Evolutionary conservation across 768 basidiomycete species (phyloP).

Genomic region (Pisolithus orientalis): DNA sequence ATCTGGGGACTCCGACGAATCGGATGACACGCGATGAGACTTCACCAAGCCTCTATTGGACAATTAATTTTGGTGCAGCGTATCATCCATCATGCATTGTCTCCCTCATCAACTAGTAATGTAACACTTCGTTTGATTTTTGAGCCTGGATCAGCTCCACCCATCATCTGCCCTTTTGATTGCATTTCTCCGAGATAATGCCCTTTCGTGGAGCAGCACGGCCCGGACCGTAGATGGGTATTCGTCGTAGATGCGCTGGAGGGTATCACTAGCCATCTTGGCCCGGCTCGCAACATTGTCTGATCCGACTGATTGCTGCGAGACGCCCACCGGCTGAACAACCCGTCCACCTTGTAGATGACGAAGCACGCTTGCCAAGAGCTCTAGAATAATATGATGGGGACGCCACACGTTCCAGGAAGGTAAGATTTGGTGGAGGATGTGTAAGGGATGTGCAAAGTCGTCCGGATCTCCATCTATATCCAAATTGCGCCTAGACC

Average conservation of each 20-base stretch:
- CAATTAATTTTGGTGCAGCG: constrained; percentile 7
- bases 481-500: constrained; percentile 8
- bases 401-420: constrained; percentile 62
- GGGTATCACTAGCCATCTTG: constrained; percentile 33
- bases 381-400: constrained; percentile 43
- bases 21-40: constrained; percentile 42
- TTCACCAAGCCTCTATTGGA: constrained; percentile 6
- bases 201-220: constrained; percentile 30
- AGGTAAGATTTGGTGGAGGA: constrained; percentile 59
- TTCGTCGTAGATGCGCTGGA: constrained; percentile 40
- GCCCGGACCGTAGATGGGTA: constrained; percentile 42
- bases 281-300: constrained; percentile 14
- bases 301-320: constrained; percentile 16
- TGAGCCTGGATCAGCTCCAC: constrained; percentile 15
- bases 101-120: constrained; percentile 18
- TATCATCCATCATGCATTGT: constrained; percentile 13
- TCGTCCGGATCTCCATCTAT: constrained; percentile 30
- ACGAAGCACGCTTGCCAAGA: constrained; percentile 41
- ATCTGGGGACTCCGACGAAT: constrained; percentile 64
- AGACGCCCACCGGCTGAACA: constrained; percentile 35
- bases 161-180: constrained; percentile 5
- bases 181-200: constrained; percentile 20
- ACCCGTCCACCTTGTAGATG: constrained; percentile 46
- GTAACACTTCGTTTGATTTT: constrained; percentile 13
- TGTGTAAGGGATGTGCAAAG: constrained; percentile 51